phyloP scores from a whole-genome alignment of 2,329 filamentous ascomycete species.

The Trichoderma sp. region DNA sequence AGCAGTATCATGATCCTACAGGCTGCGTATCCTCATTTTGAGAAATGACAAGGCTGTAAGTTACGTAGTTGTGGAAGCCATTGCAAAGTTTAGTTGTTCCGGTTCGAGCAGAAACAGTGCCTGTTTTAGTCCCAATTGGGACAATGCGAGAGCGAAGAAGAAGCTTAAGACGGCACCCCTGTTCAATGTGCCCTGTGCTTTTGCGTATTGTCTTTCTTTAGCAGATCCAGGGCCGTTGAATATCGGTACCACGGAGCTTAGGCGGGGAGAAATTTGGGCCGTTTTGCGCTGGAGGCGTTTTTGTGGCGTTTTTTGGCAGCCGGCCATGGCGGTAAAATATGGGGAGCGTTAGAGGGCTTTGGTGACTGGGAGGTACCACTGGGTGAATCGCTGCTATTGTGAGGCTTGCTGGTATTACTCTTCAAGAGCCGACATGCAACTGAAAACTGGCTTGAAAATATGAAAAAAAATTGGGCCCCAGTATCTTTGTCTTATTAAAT shows the following conservation, averaged over 20 bases:
- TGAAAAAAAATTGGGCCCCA: neutral
- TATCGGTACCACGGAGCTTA: conserved; percentile 6
- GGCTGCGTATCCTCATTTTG: neutral
- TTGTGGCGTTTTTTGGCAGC: neutral
- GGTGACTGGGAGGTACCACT: neutral
- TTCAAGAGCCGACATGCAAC: neutral
- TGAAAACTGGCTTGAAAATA: neutral
- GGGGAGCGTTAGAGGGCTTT: neutral
- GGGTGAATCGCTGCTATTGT: neutral
- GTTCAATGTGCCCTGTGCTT: conserved; percentile 1
- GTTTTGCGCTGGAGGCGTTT: neutral
- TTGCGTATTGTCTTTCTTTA: neutral
- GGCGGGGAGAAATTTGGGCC: conserved; percentile 13
- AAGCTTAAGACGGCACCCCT: conserved; percentile 2
- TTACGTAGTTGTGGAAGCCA: neutral
- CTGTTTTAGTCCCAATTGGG: neutral
- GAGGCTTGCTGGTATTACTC: neutral
- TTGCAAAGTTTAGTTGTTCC: neutral
- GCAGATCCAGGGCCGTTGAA: neutral
- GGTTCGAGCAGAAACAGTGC: neutral
- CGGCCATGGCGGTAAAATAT: neutral
- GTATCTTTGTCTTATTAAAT: neutral
- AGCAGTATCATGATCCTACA: neutral
- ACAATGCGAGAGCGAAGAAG: conserved; percentile 15
- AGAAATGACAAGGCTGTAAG: neutral